Evolutionary conservation across 1,139 yeast species (phyloP).

Genomic region (Yamadazyma sp.): DNA sequence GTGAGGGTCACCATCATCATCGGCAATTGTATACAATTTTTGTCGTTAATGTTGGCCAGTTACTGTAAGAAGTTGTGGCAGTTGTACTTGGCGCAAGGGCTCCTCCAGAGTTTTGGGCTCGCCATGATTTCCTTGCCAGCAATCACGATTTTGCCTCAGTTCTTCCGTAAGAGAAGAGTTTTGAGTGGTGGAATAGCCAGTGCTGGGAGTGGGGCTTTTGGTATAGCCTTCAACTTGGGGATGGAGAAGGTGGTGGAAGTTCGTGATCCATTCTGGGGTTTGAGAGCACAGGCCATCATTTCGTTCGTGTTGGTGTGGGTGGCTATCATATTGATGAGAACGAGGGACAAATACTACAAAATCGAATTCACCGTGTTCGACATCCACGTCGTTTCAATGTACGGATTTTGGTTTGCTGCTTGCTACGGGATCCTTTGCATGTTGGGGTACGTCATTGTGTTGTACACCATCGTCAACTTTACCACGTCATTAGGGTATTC

Average conservation of each 20-base stretch:
- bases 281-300: constrained; percentile 33
- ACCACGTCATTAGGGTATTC: constrained; percentile 27
- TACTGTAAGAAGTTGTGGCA: constrained; percentile 37
- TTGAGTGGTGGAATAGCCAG: constrained; percentile 55
- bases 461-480: constrained; percentile 35
- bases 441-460: constrained; percentile 39
- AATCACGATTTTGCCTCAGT: constrained; percentile 53
- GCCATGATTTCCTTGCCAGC: constrained; percentile 30
- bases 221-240: constrained; percentile 26
- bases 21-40: constrained; percentile 41
- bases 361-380: constrained; percentile 15
- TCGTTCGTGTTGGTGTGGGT: constrained; percentile 27
- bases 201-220: constrained; percentile 33
- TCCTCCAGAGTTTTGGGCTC: constrained; percentile 29
- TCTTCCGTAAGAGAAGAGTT: constrained; percentile 60
- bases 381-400: constrained; percentile 7
- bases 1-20: constrained; percentile 26
- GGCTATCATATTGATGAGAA: constrained; percentile 20
- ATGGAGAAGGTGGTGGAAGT: constrained; percentile 27
- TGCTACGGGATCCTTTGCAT: constrained; percentile 33
- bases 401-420: constrained; percentile 29
- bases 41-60: constrained; percentile 46
- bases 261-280: constrained; percentile 40
- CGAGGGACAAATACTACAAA: constrained; percentile 8
- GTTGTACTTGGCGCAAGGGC: constrained; percentile 31